Evolutionary conservation across 1,284 basidiomycete genomes (phyloP).

Genomic region (Sporisorium iseilematis-ciliati): DNA sequence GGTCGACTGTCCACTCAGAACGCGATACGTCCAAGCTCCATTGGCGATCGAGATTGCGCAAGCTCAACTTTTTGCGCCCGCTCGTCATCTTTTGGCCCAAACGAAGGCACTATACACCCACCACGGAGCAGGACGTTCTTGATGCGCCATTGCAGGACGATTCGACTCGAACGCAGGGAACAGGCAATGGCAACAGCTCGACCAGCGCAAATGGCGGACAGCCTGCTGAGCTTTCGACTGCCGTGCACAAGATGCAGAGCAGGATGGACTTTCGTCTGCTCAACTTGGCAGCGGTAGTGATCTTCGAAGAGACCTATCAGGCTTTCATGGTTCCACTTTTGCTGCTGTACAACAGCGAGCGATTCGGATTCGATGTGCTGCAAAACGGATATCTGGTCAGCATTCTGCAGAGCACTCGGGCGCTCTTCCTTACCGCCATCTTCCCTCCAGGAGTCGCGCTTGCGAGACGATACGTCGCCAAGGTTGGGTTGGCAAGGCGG

Average conservation of each 20-base stretch:
- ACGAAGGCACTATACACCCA: slow-evolving; percentile 32
- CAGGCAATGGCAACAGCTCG: not conserved
- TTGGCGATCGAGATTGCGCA: slow-evolving; percentile 43
- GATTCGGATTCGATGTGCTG: slow-evolving; percentile 57
- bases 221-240: slow-evolving; percentile 27
- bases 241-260: slow-evolving; percentile 32
- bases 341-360: slow-evolving; percentile 64
- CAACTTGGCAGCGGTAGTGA: slow-evolving; percentile 55
- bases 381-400: slow-evolving; percentile 63
- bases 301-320: slow-evolving; percentile 63
- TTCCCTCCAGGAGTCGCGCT: slow-evolving; percentile 55
- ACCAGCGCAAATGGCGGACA: slow-evolving; percentile 1
- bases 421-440: slow-evolving; percentile 58
- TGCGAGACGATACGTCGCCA: slow-evolving; percentile 46
- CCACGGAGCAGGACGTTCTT: slow-evolving; percentile 33
- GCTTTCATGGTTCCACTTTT: slow-evolving; percentile 62
- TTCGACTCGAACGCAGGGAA: not conserved
- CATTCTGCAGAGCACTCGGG: slow-evolving; percentile 56
- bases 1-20: slow-evolving; percentile 38
- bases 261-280: slow-evolving; percentile 53
- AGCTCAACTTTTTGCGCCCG: slow-evolving; percentile 58
- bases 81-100: slow-evolving; percentile 55
- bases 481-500: slow-evolving; percentile 38
- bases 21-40: slow-evolving; percentile 38
- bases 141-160: slow-evolving; percentile 23